These are phyloP conservation scores for Physaria fendleri DNA, from an alignment of 345 rosid species.

Conservation along the genomic window DNA sequence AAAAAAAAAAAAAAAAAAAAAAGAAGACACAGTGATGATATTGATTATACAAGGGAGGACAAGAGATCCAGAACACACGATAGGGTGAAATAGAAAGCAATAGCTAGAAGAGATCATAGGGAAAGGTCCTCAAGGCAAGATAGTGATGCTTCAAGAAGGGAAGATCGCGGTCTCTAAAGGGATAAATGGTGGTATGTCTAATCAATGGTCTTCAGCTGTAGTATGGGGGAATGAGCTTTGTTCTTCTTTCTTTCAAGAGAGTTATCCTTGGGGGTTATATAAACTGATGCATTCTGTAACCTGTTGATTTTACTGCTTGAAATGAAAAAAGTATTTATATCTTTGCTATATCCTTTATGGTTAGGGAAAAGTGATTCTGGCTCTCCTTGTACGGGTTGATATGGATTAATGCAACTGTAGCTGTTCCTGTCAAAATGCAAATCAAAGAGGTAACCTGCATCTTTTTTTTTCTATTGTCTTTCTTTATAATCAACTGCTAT, in stretches of 20 bases:
- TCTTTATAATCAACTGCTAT: too few relatives aligned
- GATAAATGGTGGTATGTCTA: slow-evolving; percentile 21
- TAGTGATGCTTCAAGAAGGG: slow-evolving; percentile 32
- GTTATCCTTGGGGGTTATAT: not conserved
- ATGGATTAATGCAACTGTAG: too few relatives aligned
- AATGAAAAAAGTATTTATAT: too few relatives aligned
- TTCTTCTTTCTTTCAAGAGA: slow-evolving; percentile 13
- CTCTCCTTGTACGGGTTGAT: too few relatives aligned
- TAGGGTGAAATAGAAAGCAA: not conserved
- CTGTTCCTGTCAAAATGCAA: too few relatives aligned
- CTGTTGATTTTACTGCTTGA: not conserved
- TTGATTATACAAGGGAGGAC: slow-evolving; percentile 34
- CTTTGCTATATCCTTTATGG: too few relatives aligned
- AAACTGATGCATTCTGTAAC: not conserved
- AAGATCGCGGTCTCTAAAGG: slow-evolving; percentile 19
- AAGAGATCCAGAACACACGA: slow-evolving; percentile 39
- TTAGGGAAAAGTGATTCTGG: too few relatives aligned
- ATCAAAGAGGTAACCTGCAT: too few relatives aligned
- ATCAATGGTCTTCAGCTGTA: not conserved
- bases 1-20: too few relatives aligned
- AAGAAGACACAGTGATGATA: slow-evolving; percentile 33
- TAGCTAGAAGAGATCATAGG: slow-evolving; percentile 28
- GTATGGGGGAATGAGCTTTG: slow-evolving; percentile 19
- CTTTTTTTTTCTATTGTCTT: too few relatives aligned
- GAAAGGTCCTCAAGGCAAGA: slow-evolving; percentile 31